Base-by-base conservation (phyloP, 306 rosid species). In the Cajanus cajan region DNA sequence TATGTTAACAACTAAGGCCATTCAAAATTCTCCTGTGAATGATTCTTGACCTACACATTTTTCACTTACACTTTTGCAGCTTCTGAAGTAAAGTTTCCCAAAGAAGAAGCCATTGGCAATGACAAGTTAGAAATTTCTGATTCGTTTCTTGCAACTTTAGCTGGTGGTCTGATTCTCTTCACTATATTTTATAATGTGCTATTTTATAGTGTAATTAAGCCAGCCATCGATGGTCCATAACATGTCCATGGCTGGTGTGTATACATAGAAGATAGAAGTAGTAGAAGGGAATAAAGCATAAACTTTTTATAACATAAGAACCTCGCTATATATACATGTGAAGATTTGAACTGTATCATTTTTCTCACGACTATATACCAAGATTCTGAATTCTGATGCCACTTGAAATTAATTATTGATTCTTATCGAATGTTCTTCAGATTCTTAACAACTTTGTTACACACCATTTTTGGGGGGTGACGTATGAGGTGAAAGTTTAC, bases 101-200 rank as follows among this genome's bases (percentile, higher is more conserved):
- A 83, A 80, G 84, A 47, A 1, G 57, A 72, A 81, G 57, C 8
- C 19, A 64, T 16, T 40, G 87, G 69, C 2, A 73, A 4, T 39
- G 78, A 82, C 22, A 39, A 68, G 41, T 21, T 79, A 19, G 97
- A 89, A 76, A 66, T 89, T 78, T 82, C 97, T n/a, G 88, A 36
- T 1, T 78, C 93, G 2, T 79, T 86, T 79, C 87, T 94, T 21
- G 65, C 82, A 34, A 71, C 68, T 59, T 14, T 85, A 12, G 92
- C 94, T 8, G 83, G 41, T 82, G 86, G 73, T 72, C 84, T 90
- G 16, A 74, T 94, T 74, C 83, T 89, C 21, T 78, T 92, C 86
- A 87, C 93, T 36, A 82, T 94, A 50, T 86, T 94, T 15, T 94
- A 94, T 80, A 89, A 94, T 73, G 82, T 88, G 39, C 37, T 94